These are phyloP conservation scores for Stephanodiscus triporus DNA, from an alignment of 108 stramenopile species.

Conservation along the genomic window DNA sequence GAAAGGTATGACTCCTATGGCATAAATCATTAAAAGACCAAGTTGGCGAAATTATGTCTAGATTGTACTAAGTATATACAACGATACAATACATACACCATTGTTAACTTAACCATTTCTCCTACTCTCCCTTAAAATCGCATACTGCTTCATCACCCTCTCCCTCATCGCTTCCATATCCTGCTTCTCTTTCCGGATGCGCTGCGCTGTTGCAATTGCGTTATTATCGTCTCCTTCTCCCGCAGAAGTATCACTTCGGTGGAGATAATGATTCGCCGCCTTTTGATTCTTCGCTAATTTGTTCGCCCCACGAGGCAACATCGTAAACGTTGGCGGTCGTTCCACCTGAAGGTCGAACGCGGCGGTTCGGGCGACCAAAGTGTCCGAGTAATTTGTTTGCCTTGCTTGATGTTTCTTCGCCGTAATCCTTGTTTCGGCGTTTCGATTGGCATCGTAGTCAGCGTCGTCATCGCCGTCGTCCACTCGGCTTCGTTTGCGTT, in stretches of 20 bases:
- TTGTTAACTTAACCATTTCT: background rate
- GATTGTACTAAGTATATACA: no score
- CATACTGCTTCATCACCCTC: conserved; percentile 50
- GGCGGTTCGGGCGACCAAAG: conserved; percentile 6
- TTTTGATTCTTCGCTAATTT: conserved; percentile 28
- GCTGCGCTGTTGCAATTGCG: conserved; percentile 3
- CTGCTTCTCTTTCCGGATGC: conserved; percentile 42
- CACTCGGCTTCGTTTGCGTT: conserved; percentile 27
- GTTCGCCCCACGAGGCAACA: conserved; percentile 39
- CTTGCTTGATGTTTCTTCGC: conserved; percentile 11
- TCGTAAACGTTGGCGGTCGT: conserved; percentile 40
- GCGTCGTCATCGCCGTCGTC: conserved; percentile 12
- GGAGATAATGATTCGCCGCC: background rate
- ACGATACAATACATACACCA: background rate
- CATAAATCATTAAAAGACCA: no score
- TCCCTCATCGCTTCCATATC: conserved; percentile 47
- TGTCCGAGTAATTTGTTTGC: conserved; percentile 25
- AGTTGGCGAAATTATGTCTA: background rate
- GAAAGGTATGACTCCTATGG: no score
- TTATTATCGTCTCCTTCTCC: background rate
- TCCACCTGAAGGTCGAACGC: conserved; percentile 43
- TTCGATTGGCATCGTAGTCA: conserved; percentile 4
- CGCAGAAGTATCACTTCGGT: background rate
- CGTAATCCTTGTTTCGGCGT: background rate
- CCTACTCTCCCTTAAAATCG: conserved; percentile 41